Evolutionary conservation across 768 basidiomycete species (phyloP).

Genomic region (Mycena filopes): DNA sequence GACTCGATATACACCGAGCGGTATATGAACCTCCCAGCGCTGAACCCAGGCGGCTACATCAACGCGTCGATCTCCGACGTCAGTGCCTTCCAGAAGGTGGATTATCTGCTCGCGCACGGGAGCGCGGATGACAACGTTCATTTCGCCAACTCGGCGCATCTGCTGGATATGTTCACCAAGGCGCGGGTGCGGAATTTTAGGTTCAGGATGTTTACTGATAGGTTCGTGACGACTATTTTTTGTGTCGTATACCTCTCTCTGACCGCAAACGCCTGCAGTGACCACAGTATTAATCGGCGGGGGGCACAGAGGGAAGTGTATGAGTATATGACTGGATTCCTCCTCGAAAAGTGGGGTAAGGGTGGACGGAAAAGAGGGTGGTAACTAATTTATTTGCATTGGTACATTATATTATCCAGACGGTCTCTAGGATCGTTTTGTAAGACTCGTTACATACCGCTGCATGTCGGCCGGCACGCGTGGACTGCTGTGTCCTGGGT

Average conservation of each 20-base stretch:
- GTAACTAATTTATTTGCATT: slow-evolving; percentile 44
- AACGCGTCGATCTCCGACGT: slow-evolving; percentile 91
- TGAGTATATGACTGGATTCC: slow-evolving; percentile 85
- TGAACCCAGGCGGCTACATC: slow-evolving; percentile 89
- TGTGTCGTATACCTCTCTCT: slow-evolving; percentile 18
- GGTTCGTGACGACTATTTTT: slow-evolving; percentile 57
- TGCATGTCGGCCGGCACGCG: too few species aligned
- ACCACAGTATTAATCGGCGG: slow-evolving; percentile 79
- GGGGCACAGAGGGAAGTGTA: slow-evolving; percentile 88
- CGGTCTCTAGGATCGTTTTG: neutral
- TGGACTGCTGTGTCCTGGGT: neutral
- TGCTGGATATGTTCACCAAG: slow-evolving; percentile 93
- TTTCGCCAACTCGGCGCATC: slow-evolving; percentile 87
- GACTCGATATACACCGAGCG: slow-evolving; percentile 98
- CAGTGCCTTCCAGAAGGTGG: slow-evolving; percentile 81
- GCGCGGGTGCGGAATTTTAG: slow-evolving; percentile 77
- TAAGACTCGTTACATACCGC: neutral
- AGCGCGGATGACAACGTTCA: slow-evolving; percentile 98
- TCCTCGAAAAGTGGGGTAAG: slow-evolving; percentile 94
- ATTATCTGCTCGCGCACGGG: slow-evolving; percentile 91
- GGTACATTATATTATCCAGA: slow-evolving; percentile 12
- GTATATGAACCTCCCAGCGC: slow-evolving; percentile 88
- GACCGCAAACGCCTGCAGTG: slow-evolving; percentile 56
- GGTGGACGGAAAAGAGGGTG: slow-evolving; percentile 74
- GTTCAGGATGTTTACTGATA: slow-evolving; percentile 98